Percentiles rank a stretch among this genome's conserved stretches.
Conservation (phyloP, 257 asterid species). For the Solanum pimpinellifolium region DNA sequence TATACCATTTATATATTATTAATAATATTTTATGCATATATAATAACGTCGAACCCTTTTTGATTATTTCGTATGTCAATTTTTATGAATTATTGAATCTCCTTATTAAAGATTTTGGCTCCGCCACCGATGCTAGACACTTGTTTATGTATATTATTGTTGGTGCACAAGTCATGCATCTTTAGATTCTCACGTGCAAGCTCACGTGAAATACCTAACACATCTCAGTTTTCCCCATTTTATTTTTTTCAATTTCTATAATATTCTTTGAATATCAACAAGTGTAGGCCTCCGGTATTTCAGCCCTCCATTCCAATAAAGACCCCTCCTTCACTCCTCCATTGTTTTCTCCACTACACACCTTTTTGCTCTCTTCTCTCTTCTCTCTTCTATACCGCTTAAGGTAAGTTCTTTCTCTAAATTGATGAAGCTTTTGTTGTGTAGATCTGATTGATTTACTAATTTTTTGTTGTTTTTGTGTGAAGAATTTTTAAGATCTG, state of each 20-base stretch:
- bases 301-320: background rate
- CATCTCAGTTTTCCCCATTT: background rate
- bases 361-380: background rate
- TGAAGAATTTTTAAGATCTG: constrained; percentile 4
- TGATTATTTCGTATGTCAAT: fast-evolving
- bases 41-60: no score
- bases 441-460: background rate
- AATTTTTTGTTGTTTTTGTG: background rate
- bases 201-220: background rate
- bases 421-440: background rate
- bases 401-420: background rate
- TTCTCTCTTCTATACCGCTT: background rate
- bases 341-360: background rate
- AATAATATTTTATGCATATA: no score
- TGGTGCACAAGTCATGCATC: background rate
- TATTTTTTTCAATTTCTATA: background rate
- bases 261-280: background rate
- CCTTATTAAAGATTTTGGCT: no score
- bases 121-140: fast-evolving
- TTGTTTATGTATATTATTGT: background rate
- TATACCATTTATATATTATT: no score
- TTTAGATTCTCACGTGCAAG: background rate
- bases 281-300: background rate
- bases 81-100: no score
- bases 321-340: background rate